Conservation (phyloP, 2,329 filamentous ascomycete genomes). For the Trichoderma aggressivum region DNA sequence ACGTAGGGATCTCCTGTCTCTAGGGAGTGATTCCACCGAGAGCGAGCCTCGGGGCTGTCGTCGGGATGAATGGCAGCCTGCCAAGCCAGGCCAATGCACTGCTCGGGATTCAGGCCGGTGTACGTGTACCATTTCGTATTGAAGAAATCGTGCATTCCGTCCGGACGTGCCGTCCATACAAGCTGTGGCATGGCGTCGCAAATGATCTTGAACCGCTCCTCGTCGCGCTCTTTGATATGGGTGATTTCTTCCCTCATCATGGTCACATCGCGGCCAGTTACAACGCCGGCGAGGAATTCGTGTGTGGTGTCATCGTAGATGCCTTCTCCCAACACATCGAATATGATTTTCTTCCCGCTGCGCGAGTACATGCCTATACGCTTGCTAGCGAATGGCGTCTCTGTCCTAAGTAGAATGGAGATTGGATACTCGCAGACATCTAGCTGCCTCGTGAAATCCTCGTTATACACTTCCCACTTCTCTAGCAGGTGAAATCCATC, state of each 20-base stretch:
- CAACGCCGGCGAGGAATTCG: constrained; percentile 70
- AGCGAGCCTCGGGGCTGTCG: constrained; percentile 55
- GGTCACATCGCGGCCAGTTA: constrained; percentile 71
- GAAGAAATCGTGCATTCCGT: constrained; percentile 69
- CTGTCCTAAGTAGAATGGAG: constrained; percentile 58
- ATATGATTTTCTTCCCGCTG: constrained; percentile 52
- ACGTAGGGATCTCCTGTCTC: constrained; percentile 65
- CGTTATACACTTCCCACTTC: constrained; percentile 60
- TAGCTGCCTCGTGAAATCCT: constrained; percentile 61
- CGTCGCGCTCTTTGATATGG: constrained; percentile 66
- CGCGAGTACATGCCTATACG: constrained; percentile 62
- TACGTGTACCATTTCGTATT: constrained; percentile 78
- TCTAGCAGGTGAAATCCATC: constrained; percentile 56
- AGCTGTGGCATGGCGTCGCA: constrained; percentile 70
- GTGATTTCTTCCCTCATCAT: constrained; percentile 65
- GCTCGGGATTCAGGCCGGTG: constrained; percentile 62
- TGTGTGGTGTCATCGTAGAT: constrained; percentile 64
- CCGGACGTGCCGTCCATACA: constrained; percentile 69
- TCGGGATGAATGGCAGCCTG: constrained; percentile 65
- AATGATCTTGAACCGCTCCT: constrained; percentile 70
- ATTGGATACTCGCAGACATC: constrained; percentile 64
- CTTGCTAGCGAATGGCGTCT: constrained; percentile 55
- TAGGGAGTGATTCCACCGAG: constrained; percentile 60
- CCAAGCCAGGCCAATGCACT: constrained; percentile 63
- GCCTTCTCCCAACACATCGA: constrained; percentile 64